A percentile compares a stretch with the other conserved stretches of the same genome.
Evolutionary conservation across 768 basidiomycete species (phyloP).

Genomic region (Flagelloscypha sp.): DNA sequence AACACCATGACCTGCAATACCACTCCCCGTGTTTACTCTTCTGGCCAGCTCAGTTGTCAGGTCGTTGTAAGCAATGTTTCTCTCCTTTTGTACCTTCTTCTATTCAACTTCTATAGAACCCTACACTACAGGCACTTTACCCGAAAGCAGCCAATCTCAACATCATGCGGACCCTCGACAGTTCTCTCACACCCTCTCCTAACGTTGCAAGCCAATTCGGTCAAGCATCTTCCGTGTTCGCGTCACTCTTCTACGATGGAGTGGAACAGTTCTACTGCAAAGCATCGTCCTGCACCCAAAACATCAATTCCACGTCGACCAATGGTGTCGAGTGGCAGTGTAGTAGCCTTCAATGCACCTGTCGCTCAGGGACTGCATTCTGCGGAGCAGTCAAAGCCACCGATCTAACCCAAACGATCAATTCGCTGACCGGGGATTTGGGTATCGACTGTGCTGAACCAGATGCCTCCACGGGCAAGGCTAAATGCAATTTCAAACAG

Average conservation of each 20-base stretch:
- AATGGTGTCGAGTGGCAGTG: conserved; percentile 60
- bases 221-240: conserved; percentile 40
- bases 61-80: conserved; percentile 56
- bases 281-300: conserved; percentile 65
- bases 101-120: conserved; percentile 46
- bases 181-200: conserved; percentile 60
- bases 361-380: conserved; percentile 60
- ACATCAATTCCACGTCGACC: conserved; percentile 25
- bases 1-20: conserved; percentile 69
- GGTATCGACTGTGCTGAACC: conserved; percentile 56
- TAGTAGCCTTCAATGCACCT: conserved; percentile 64
- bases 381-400: conserved; percentile 48
- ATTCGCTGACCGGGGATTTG: conserved; percentile 57
- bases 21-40: conserved; percentile 61
- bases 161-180: conserved; percentile 68
- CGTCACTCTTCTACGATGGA: conserved; percentile 71
- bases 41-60: conserved; percentile 77
- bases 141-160: conserved; percentile 66
- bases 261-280: conserved; percentile 85
- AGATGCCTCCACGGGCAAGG: conserved; percentile 33
- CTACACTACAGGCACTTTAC: conserved; percentile 71
- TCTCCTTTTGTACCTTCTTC: too few species aligned
- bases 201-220: conserved; percentile 58
- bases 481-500: conserved; percentile 76
- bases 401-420: conserved; percentile 55